Evolutionary conservation across 495 filamentous ascomycete genomes (phyloP).

Genomic region (Podospora australis): DNA sequence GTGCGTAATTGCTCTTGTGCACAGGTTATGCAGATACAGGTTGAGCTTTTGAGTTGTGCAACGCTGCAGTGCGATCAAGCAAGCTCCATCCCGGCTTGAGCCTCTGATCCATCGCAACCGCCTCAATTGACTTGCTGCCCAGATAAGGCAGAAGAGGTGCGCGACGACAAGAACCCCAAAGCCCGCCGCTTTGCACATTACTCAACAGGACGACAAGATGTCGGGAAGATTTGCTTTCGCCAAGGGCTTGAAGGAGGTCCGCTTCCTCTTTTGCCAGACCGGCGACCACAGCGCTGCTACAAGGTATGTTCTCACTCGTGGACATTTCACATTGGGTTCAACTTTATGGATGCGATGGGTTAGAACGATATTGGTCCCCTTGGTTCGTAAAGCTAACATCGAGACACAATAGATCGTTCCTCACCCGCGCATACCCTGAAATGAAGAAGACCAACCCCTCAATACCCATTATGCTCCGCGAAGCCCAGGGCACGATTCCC

Average conservation of each 20-base stretch:
- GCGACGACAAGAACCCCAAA: too few species aligned
- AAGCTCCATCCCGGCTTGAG: constrained; percentile 8
- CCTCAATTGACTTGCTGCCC: too few species aligned
- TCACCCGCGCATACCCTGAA: constrained; percentile 85
- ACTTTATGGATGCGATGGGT: too few species aligned
- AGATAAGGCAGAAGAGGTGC: too few species aligned
- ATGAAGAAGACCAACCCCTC: constrained; percentile 99
- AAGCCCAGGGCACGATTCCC: constrained; percentile 74
- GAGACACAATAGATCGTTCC: constrained; percentile 83
- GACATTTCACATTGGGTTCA: too few species aligned
- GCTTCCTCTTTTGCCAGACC: constrained; percentile 94
- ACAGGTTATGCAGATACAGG: not conserved
- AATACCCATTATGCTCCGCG: constrained; percentile 89
- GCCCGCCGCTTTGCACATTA: too few species aligned
- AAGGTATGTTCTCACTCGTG: constrained; percentile 48
- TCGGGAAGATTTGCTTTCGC: constrained; percentile 88
- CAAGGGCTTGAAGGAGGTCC: constrained; percentile 84
- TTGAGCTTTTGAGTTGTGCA: not conserved
- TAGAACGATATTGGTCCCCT: too few species aligned
- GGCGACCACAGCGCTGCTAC: constrained; percentile 79
- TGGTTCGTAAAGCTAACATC: too few species aligned
- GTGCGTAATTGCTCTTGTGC: not conserved
- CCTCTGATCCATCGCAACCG: too few species aligned
- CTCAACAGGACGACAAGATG: constrained; percentile 59
- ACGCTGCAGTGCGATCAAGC: not conserved